Conservation (phyloP, 2,329 filamentous ascomycete genomes). For the Amesomyces nigricolor region DNA sequence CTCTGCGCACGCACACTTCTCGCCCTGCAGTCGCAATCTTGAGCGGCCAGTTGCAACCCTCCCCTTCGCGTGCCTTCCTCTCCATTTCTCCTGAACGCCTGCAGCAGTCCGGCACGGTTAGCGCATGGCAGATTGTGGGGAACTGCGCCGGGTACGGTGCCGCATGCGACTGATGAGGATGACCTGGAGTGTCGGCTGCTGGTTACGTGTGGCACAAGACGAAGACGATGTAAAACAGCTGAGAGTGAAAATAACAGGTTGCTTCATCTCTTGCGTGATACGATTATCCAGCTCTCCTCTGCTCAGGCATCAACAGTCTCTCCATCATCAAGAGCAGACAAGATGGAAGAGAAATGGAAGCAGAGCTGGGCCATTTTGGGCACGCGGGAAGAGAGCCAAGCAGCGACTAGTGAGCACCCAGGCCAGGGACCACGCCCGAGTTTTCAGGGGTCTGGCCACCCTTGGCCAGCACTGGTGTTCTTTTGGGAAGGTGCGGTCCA, state of each 20-base stretch:
- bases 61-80: neutral
- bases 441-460: neutral
- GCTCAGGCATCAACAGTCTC: neutral
- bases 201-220: no score
- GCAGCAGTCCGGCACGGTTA: slow-evolving; percentile 12
- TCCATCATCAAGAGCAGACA: no score
- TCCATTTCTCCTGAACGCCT: slow-evolving; percentile 14
- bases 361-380: neutral
- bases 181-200: neutral
- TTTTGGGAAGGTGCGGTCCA: no score
- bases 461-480: neutral
- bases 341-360: no score
- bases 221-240: no score
- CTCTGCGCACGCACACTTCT: neutral
- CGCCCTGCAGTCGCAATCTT: neutral
- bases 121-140: neutral
- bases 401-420: neutral
- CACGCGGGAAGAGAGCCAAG: slow-evolving; percentile 3
- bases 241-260: no score
- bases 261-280: no score
- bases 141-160: no score
- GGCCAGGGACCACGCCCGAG: neutral
- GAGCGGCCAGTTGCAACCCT: slow-evolving; percentile 3
- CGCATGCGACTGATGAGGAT: neutral
- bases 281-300: neutral